A percentile compares a stretch with the other conserved stretches of the same genome.
Evolutionary conservation across 345 rosid genomes (phyloP).

Genomic region (Toxicodendron radicans): DNA sequence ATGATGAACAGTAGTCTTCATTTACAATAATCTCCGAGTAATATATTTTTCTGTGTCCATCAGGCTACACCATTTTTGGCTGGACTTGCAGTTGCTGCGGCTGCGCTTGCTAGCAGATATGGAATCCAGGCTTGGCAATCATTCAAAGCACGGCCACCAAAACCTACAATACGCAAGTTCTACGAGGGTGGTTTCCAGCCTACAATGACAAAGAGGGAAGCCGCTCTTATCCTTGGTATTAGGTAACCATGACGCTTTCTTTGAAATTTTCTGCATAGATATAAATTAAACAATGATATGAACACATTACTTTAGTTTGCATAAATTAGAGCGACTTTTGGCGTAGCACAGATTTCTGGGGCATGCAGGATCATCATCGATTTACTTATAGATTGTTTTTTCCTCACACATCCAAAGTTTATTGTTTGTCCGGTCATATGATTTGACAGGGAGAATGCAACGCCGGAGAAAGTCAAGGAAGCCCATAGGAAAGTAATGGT

Average conservation of each 20-base stretch:
- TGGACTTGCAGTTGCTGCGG: conserved; percentile 80
- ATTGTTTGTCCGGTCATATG: not conserved
- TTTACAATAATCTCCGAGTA: not conserved
- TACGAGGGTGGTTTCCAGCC: conserved; percentile 81
- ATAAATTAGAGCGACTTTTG: not conserved
- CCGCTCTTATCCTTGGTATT: conserved; percentile 73
- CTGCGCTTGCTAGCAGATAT: conserved; percentile 80
- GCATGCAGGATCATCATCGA: not conserved
- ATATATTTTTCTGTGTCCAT: conserved; percentile 17
- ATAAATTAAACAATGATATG: not conserved
- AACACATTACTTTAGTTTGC: not conserved
- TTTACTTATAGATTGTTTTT: not conserved
- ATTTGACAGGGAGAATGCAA: conserved; percentile 57
- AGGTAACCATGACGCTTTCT: conserved; percentile 37
- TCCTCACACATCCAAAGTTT: not conserved
- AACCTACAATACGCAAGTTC: conserved; percentile 53
- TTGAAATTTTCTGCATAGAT: not conserved
- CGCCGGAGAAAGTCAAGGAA: conserved; percentile 74
- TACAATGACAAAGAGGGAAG: conserved; percentile 76
- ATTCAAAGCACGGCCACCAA: conserved; percentile 64
- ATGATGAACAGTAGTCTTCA: not conserved
- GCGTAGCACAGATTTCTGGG: not conserved
- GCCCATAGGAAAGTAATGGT: conserved; percentile 92
- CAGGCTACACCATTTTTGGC: conserved; percentile 83
- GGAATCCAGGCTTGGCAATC: conserved; percentile 94